Base-by-base conservation (phyloP, 176 grass and related monocot genomes). In the Saccharum spontaneum region DNA sequence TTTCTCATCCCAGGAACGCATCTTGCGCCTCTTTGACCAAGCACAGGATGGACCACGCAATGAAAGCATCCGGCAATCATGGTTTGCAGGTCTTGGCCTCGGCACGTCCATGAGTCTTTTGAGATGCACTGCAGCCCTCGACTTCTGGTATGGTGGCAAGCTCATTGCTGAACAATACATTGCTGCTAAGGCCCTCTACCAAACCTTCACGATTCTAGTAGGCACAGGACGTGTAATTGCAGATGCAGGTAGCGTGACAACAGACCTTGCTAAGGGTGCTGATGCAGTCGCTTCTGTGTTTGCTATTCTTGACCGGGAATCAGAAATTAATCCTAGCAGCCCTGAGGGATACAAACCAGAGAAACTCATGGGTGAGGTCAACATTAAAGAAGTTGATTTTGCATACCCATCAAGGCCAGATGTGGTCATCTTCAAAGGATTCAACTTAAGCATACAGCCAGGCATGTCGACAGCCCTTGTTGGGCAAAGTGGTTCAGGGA, bases 201-300 rank as follows among this genome's bases (percentile, higher is more conserved):
- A 98, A 60, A 98, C 92, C 63, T 98, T 98, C 84, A 88, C 91
- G 89, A 93, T 98, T 82, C 90, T 98, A 24, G 77, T 95, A 69
- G 88, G 89, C 87, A 98, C 95, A 73, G 95, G 95, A 0, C 92
- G 95, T 69, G 95, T 98, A 37, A 93, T 98, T 73, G 95, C 92
- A 22, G 95, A 98, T 66, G 95, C 95, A 30, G 95, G 92, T 69
- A 92, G 90, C 67, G 90, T 98, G 90, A 98, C 95, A 76, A 93
- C 90, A 4, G 95, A 98, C 81, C 87, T 98, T 8, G 95, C 87
- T 22, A 98, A 98, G 86, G 95, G 95, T 57, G 85, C 95, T 57
- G 92, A 94, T 83, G 85, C 92, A 7, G 91, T 94, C 0, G 87
- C 83, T 37, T 98, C 95, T 10, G 90, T 98, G 57, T 94, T 98